Evolutionary conservation across 1,284 basidiomycete genomes (phyloP), one percentile per base, ranked within the genome.

Genomic region (Pascua sp.): DNA sequence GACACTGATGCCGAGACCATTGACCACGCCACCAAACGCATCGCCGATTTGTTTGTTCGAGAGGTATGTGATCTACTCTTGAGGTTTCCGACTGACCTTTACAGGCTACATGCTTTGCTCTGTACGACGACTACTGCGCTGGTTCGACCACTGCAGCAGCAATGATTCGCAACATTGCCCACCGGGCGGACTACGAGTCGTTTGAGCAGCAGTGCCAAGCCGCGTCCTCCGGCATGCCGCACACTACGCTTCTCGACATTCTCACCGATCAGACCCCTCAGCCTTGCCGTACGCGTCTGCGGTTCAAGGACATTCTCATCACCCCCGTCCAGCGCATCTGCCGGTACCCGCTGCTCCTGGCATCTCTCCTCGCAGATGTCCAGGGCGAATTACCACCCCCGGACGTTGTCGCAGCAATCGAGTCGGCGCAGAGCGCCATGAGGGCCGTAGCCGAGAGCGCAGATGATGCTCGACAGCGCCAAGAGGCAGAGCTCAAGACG

Each of bases 271-370:
- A 60, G 39, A 47, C 62, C 39, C 42, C 66, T 15, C 55, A 59
- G 11, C 47, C 67, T 15, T 57, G 60, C 41, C 64, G 71, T 11
- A 67, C 66, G 11, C 67, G 76, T n/a, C 63, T 78, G 10, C 73
- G 74, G 47, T 83, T 92, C 49, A 80, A 84, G 64, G 91, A 94
- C 76, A 89, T 91, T 70, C 81, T 94, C 76, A 93, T 94, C 77
- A 90, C 90, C 72, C 91, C 91, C 8, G 83, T 93, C 16, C 91
- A 94, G 75, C 81, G 91, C 43, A 86, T 94, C 47, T 94, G 91
- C 81, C 90, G 88, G 67, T 97, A 97, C 71, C 91, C 91, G 10
- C 81, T 96, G 44, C 82, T 97, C 12, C 83, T 97, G 41, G 86
- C 86, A 57, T 85, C 89, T 65, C 82, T 96, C 49, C 81, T 82